Base-by-base conservation (phyloP, 2,329 filamentous ascomycete species). In the Neonectria neomacrospora region DNA sequence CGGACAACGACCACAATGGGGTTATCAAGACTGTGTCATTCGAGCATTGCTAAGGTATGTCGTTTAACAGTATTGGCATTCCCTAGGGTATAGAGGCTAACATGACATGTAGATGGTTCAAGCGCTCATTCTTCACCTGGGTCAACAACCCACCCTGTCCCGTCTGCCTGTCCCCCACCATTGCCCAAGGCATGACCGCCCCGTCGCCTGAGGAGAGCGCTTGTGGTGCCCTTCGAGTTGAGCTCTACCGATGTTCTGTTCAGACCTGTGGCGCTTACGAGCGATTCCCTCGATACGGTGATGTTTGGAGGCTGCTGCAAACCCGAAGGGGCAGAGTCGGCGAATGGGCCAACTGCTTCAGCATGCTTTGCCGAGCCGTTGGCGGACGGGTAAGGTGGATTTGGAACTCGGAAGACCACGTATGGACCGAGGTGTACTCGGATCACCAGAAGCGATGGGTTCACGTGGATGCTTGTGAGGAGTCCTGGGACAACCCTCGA, bases 321-420 rank as follows among this genome's bases (percentile, higher is more conserved):
- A 96, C 93, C 28, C 86, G 92, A 70, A 87, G 91, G 70, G 96
- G 96, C 37, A 90, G 96, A 70, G 91, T 91, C 65, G 96, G 96
- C 65, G 96, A 99, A 81, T 98, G 96, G 94, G 94, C 93, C 69
- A 98, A 97, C 80, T 97, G 94, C 84, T 99, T 99, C 81, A 95
- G 91, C 81, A 98, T 98, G 96, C 86, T 99, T 55, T 98, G 95
- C 83, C 89, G 95, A 64, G 96, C 96, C 5, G 89, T 98, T 14
- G 95, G 95, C 53, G 92, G 91, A 64, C 88, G 95, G 65, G 94
- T 97, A 23, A 89, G 96, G 74, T 99, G 96, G 96, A 91, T 99
- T 11, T 99, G 96, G 96, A 98, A 98, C 72, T 91, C 91, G 30
- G 96, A 98, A 79, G 96, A 98, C 77, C 93, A 97, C 75, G 93